Conservation (phyloP, 306 rosid species). For the Leucaena leucocephala region DNA sequence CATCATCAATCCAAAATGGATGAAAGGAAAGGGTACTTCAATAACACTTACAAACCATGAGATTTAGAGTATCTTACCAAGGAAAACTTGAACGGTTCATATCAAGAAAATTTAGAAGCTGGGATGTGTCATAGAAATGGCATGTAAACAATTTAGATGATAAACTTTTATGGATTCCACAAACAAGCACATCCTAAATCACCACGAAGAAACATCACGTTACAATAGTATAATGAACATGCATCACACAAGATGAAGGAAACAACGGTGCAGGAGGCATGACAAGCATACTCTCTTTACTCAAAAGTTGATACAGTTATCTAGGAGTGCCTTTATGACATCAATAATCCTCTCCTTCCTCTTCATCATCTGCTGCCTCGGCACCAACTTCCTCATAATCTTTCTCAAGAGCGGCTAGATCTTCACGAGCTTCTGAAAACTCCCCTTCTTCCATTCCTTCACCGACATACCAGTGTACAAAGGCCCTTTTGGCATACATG, state of each 20-base stretch:
- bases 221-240: conserved; percentile 44
- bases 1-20: neutral
- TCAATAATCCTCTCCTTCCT: conserved; percentile 76
- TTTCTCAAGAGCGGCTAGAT: conserved; percentile 99
- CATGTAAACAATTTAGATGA: conserved; percentile 8
- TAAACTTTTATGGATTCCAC: conserved; percentile 36
- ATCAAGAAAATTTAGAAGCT: neutral
- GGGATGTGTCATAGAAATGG: neutral
- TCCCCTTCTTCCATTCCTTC: conserved; percentile 99
- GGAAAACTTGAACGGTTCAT: neutral
- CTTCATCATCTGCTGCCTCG: conserved; percentile 91
- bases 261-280: conserved; percentile 36
- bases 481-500: conserved; percentile 99
- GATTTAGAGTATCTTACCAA: neutral
- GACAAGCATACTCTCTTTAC: conserved; percentile 42
- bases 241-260: conserved; percentile 48
- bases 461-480: conserved; percentile 98
- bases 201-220: conserved; percentile 33
- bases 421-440: conserved; percentile 99
- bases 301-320: conserved; percentile 35
- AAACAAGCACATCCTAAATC: conserved; percentile 42
- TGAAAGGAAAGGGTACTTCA: neutral
- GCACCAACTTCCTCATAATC: conserved; percentile 99
- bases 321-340: conserved; percentile 31
- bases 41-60: neutral